Percentiles rank a stretch among this genome's conserved stretches.
Conservation (phyloP, 805 yeast species). For the Tetrapisispora pingtungensis region DNA sequence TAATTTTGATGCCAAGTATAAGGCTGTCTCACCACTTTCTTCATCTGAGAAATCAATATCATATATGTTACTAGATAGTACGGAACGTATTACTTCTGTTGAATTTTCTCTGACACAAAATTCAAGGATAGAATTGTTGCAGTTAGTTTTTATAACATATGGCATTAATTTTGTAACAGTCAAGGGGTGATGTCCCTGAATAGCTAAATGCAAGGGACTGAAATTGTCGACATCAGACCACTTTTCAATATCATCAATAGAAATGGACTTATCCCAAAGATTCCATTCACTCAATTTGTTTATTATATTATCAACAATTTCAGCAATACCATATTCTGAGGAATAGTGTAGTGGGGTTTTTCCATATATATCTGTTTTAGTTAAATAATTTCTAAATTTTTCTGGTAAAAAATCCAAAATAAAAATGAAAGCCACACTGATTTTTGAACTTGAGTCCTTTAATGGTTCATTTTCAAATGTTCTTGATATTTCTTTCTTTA, state of each 20-base stretch:
- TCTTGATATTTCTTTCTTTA: background rate
- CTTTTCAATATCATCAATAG: conserved; percentile 44
- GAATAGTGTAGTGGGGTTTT: conserved; percentile 88
- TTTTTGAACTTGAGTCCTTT: conserved; percentile 1
- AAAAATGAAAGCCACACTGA: conserved; percentile 20
- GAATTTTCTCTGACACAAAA: conserved; percentile 31
- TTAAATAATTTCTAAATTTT: conserved; percentile 43
- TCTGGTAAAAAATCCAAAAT: conserved; percentile 48
- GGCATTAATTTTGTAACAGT: conserved; percentile 54
- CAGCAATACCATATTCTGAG: conserved; percentile 72
- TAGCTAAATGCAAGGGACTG: conserved; percentile 77
- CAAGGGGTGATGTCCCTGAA: conserved; percentile 71
- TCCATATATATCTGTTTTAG: conserved; percentile 62
- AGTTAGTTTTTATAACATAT: conserved; percentile 28
- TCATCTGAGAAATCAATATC: conserved; percentile 53
- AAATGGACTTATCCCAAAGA: conserved; percentile 35
- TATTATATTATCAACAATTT: conserved; percentile 49
- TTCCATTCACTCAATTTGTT: conserved; percentile 50
- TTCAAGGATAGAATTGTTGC: conserved; percentile 48
- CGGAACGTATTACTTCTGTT: conserved; percentile 15
- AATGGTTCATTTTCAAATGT: background rate
- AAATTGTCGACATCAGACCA: conserved; percentile 70
- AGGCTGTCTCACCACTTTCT: conserved; percentile 64
- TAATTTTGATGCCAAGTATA: conserved; percentile 70
- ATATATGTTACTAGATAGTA: conserved; percentile 47